phyloP scores from a whole-genome alignment of 2,329 filamentous ascomycete genomes.

The Albifimbria verrucaria region DNA sequence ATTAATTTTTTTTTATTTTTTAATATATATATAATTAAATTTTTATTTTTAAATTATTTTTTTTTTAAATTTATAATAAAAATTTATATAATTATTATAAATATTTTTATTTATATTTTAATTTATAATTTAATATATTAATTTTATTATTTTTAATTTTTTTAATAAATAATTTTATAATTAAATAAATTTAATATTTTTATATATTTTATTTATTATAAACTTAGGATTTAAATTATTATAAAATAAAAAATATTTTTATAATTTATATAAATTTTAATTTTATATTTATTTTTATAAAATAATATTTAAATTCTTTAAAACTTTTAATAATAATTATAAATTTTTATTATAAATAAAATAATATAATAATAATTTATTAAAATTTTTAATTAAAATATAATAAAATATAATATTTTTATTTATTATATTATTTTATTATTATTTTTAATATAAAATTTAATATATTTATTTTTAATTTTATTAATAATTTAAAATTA shows the following conservation, averaged over 20 bases:
- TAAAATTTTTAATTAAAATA: background rate
- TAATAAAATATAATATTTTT: background rate
- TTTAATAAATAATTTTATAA: background rate
- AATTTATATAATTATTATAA: background rate
- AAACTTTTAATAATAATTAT: background rate
- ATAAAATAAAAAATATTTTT: background rate
- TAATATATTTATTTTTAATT: conserved; percentile 11
- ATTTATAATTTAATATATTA: background rate
- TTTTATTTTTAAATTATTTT: background rate
- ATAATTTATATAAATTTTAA: background rate
- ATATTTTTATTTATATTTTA: background rate
- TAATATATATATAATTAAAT: background rate
- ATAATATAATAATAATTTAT: background rate
- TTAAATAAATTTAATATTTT: background rate
- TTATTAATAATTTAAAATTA: conserved; percentile 5
- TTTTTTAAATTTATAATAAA: background rate
- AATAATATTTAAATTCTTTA: background rate
- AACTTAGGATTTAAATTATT: conserved; percentile 1
- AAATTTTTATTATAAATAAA: too few relatives aligned
- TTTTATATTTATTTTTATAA: background rate
- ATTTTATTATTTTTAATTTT: background rate
- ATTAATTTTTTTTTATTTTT: too few relatives aligned
- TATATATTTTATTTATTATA: conserved; percentile 3
- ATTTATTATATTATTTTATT: conserved; percentile 1
- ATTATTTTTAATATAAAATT: conserved; percentile 5